Conservation (phyloP, 2,329 filamentous ascomycete genomes). For the Aspergillus aculeatinus region DNA sequence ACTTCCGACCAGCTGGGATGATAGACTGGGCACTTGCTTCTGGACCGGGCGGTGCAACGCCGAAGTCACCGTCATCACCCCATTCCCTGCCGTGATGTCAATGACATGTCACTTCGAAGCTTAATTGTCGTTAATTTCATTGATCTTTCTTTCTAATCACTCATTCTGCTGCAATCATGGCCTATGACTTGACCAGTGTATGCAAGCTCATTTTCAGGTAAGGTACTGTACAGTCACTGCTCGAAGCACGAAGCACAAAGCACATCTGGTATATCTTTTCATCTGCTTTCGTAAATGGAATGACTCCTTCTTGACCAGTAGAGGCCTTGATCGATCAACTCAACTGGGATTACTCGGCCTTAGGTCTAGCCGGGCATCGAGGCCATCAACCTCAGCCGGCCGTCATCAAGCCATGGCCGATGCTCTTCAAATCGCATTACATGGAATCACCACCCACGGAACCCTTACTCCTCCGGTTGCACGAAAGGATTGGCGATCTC, state of each 20-base stretch:
- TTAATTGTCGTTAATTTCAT: neutral
- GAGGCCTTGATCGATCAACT: neutral
- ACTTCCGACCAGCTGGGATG: neutral
- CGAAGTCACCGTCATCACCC: neutral
- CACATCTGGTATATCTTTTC: neutral
- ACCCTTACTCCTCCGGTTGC: conserved; percentile 63
- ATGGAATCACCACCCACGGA: neutral
- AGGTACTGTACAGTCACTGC: neutral
- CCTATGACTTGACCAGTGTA: neutral
- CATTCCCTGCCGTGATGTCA: neutral
- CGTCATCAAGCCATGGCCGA: neutral
- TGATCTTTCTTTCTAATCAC: neutral
- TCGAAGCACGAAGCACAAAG: neutral
- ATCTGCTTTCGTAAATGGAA: conserved; percentile 2
- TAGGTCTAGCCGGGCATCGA: neutral
- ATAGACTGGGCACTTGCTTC: neutral
- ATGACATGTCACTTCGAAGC: neutral
- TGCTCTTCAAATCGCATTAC: neutral
- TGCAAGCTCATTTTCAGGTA: neutral
- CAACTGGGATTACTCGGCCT: neutral
- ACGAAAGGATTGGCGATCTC: conserved; percentile 93
- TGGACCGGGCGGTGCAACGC: neutral
- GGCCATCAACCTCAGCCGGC: no score
- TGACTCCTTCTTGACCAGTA: neutral
- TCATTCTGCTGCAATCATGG: neutral